phyloP scores from a whole-genome alignment of 208 protist genomes.

The Tritrichomonas musculus region DNA sequence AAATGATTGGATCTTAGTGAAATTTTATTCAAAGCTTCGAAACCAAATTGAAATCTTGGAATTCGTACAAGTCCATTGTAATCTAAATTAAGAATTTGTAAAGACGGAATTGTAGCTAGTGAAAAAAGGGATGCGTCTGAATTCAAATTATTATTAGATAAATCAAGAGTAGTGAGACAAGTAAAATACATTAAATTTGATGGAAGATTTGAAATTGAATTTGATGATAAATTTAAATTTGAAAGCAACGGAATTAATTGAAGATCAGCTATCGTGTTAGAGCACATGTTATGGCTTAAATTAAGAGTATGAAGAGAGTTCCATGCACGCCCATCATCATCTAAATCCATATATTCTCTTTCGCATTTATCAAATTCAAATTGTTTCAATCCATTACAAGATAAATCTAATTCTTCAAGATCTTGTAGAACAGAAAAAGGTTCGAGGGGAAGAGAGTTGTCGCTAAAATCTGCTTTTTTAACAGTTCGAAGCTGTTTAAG shows the following conservation, averaged over 20 bases:
- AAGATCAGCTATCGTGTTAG: not conserved
- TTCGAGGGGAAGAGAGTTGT: not conserved
- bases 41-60: slow-evolving; percentile 16
- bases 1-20: not conserved
- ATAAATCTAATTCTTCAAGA: slow-evolving; percentile 23
- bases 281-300: not conserved
- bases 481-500: not conserved
- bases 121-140: not conserved
- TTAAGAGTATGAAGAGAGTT: not conserved
- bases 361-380: not conserved
- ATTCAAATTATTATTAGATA: not conserved
- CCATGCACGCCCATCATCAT: not conserved
- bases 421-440: not conserved
- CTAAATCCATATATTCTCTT: not conserved
- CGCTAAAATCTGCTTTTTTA: not conserved
- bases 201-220: not conserved
- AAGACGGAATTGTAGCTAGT: not conserved
- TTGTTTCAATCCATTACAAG: not conserved
- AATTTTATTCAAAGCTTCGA: not conserved
- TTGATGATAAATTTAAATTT: not conserved
- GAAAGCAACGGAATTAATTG: not conserved
- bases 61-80: not conserved
- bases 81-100: not conserved
- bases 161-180: not conserved
- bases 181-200: slow-evolving; percentile 24